phyloP scores from a whole-genome alignment of 495 filamentous ascomycete genomes.

The Neurospora sp. region DNA sequence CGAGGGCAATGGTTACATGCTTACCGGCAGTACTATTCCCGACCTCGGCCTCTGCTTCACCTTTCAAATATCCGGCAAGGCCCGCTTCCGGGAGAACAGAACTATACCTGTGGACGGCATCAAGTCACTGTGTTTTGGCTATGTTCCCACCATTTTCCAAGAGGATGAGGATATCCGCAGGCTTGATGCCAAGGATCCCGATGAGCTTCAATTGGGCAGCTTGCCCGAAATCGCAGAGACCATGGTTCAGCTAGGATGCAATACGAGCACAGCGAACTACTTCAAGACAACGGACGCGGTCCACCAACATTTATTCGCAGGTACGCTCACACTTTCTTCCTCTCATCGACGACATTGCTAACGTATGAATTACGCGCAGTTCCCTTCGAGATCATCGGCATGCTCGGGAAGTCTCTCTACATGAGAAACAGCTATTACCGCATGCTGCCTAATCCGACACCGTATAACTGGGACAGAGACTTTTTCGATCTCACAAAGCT shows the following conservation, averaged over 20 bases:
- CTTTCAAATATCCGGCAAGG: constrained; percentile 32
- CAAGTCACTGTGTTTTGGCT: constrained; percentile 39
- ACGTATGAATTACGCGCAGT: constrained; percentile 18
- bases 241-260: constrained; percentile 35
- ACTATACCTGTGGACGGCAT: constrained; percentile 35
- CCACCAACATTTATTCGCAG: constrained; percentile 36
- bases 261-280: constrained; percentile 28
- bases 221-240: constrained; percentile 33
- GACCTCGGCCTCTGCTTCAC: constrained; percentile 39
- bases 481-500: constrained; percentile 26
- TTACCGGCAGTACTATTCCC: constrained; percentile 30
- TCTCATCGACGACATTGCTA: too few species aligned
- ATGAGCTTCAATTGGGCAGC: constrained; percentile 27
- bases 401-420: constrained; percentile 38
- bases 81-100: constrained; percentile 31
- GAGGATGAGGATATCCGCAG: constrained; percentile 22
- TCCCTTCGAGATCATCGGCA: constrained; percentile 41
- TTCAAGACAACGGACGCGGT: constrained; percentile 20
- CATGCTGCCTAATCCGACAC: constrained; percentile 40
- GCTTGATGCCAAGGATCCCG: constrained; percentile 23
- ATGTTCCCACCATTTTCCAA: constrained; percentile 35
- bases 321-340: constrained; percentile 13
- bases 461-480: constrained; percentile 35
- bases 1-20: constrained; percentile 41
- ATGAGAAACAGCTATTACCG: constrained; percentile 31